These are phyloP conservation scores for Epicoccum sorghinum DNA, from an alignment of 2,329 filamentous ascomycete genomes.

Conservation along the genomic window DNA sequence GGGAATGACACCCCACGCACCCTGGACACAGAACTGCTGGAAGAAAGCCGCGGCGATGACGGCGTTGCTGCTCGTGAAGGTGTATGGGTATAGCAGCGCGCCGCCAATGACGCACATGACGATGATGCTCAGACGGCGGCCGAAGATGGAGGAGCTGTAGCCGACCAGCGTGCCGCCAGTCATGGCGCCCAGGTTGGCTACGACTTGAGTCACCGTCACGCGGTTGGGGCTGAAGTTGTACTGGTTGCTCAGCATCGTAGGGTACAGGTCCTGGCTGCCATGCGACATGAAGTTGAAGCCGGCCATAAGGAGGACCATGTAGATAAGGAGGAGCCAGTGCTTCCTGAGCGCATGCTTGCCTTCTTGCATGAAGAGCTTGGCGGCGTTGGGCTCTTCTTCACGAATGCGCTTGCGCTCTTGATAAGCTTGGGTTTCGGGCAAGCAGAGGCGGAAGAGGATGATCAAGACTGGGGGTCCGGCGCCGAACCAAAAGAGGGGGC, in stretches of 20 bases:
- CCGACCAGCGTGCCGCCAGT: constrained; percentile 54
- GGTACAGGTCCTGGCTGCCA: constrained; percentile 71
- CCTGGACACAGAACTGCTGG: constrained; percentile 61
- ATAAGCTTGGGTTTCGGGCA: constrained; percentile 81
- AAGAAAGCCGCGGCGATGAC: constrained; percentile 85
- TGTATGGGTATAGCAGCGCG: constrained; percentile 83
- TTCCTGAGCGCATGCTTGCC: constrained; percentile 77
- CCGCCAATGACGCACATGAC: constrained; percentile 66
- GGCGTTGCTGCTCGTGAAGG: constrained; percentile 65
- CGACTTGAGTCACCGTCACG: constrained; percentile 57
- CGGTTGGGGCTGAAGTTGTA: constrained; percentile 59
- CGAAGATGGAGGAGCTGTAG: constrained; percentile 54
- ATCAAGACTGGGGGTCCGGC: constrained; percentile 80
- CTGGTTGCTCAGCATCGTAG: constrained; percentile 65
- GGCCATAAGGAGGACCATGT: constrained; percentile 85
- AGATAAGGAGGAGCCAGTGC: constrained; percentile 81
- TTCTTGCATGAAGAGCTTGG: constrained; percentile 73
- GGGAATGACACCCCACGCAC: constrained; percentile 54
- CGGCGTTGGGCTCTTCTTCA: constrained; percentile 62
- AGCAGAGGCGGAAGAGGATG: constrained; percentile 76
- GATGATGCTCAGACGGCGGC: constrained; percentile 56
- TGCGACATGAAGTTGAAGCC: constrained; percentile 94
- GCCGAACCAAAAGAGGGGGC: constrained; percentile 88
- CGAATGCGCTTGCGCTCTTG: constrained; percentile 69
- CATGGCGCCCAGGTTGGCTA: constrained; percentile 59